These are phyloP conservation scores for Harringtonia aguacate DNA, from an alignment of 2,329 filamentous ascomycete genomes.

Conservation along the genomic window DNA sequence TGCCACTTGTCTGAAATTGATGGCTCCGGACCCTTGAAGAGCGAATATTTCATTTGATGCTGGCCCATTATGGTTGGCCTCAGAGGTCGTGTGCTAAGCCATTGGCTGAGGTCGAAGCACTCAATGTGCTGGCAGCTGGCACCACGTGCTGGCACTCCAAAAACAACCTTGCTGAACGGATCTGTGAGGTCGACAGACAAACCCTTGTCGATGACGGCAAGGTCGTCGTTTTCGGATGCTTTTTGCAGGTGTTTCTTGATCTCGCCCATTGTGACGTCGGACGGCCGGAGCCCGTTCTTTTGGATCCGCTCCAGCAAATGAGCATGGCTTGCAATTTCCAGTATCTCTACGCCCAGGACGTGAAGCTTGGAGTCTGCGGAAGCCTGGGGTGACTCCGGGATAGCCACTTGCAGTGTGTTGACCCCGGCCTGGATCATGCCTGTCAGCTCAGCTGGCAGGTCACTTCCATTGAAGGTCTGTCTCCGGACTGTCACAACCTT, in stretches of 20 bases:
- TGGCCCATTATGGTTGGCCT: constrained; percentile 23
- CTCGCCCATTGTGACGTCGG: constrained; percentile 37
- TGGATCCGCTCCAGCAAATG: constrained; percentile 29
- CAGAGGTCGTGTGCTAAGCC: constrained; percentile 54
- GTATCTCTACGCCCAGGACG: constrained; percentile 58
- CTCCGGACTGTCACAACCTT: constrained; percentile 46
- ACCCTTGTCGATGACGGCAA: constrained; percentile 46
- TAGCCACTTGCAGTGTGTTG: constrained; percentile 51
- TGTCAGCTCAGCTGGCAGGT: constrained; percentile 68
- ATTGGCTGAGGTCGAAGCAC: constrained; percentile 83
- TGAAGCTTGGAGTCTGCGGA: constrained; percentile 9
- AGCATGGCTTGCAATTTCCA: constrained; percentile 44
- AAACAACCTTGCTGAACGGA: constrained; percentile 55
- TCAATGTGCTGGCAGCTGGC: constrained; percentile 63
- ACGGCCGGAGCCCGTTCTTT: constrained; percentile 25
- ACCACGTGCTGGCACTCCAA: constrained; percentile 62
- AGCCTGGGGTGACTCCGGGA: constrained; percentile 15
- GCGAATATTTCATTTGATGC: constrained; percentile 24
- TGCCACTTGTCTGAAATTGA: constrained; percentile 63
- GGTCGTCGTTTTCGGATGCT: constrained; percentile 46
- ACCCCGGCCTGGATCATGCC: constrained; percentile 41
- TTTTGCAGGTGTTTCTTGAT: constrained; percentile 41
- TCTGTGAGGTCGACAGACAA: constrained; percentile 55
- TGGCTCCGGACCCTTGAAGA: constrained; percentile 30
- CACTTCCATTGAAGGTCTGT: constrained; percentile 63